Percentiles rank a stretch among this genome's conserved stretches.
Conservation (phyloP, 352 stramenopile genomes). For the Sclerospora graminicola region DNA sequence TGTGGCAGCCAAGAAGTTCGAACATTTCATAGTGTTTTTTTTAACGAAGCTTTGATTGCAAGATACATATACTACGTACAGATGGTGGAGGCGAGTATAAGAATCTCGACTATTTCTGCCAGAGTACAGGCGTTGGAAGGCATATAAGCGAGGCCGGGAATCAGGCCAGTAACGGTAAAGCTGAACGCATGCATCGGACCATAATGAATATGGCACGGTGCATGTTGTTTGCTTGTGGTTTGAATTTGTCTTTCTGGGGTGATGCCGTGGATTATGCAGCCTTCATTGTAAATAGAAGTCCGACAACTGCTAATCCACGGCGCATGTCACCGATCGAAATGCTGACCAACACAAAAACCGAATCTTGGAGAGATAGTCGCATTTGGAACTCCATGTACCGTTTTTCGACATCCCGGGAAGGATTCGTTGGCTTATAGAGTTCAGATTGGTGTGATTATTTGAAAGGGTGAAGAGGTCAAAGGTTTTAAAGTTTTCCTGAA, state of each 20-base stretch:
- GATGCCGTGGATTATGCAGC: constrained; percentile 16
- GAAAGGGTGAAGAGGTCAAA: not conserved
- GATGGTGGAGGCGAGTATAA: constrained; percentile 10
- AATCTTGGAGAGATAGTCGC: constrained; percentile 5
- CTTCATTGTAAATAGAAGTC: constrained; percentile 19
- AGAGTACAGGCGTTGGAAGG: constrained; percentile 5
- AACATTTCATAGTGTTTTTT: constrained; percentile 4
- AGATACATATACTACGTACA: constrained; percentile 3
- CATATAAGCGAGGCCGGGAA: constrained; percentile 19
- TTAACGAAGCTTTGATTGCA: constrained; percentile 2
- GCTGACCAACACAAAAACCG: not conserved
- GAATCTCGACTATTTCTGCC: constrained; percentile 21
- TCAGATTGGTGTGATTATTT: not conserved
- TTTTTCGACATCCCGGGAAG: constrained; percentile 1
- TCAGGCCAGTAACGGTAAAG: constrained; percentile 22
- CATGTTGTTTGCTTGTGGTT: constrained; percentile 16
- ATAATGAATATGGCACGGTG: constrained; percentile 21
- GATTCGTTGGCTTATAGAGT: not conserved
- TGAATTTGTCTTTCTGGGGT: constrained; percentile 16
- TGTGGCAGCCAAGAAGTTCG: constrained; percentile 1
- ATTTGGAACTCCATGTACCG: constrained; percentile 7
- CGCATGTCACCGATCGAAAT: constrained; percentile 3
- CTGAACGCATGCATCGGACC: constrained; percentile 5
- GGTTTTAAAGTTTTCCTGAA: not conserved
- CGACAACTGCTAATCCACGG: constrained; percentile 9